Base-by-base conservation (phyloP, 176 grass and related monocot genomes). In the Oryza glumipatula region DNA sequence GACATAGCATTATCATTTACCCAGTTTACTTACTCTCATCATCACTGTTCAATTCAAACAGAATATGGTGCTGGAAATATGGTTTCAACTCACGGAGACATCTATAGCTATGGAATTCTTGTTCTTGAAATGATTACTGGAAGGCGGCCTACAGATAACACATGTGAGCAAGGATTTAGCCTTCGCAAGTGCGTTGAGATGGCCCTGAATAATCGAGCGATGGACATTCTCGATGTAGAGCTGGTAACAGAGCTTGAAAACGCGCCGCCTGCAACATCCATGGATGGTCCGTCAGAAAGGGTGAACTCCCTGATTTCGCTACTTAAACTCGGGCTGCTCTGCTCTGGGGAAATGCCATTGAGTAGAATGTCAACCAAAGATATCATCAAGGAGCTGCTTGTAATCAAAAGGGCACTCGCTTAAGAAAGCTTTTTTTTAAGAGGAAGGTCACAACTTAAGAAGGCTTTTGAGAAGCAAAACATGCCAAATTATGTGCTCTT, bases 81-180 rank as follows among this genome's bases (percentile, higher is more conserved):
- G 46, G 80, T 91, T 21, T 86, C 84, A 49, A 75, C 68, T 7
- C 74, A 75, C 12, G 84, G 74, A 33, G 88, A 79, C 52, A 79
- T 84, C 4, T 90, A 90, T 9, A 90, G 88, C 61, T 87, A 74
- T 4, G 84, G 88, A 11, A 47, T 87, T 54, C 67, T 90, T 26
- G 7, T 83, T 61, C 46, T 87, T 23, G 84, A 90, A 43, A 87
- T 76, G 84, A 2, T 80, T 35, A 90, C 78, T 0, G 80, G 80
- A 48, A 87, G 32, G 61, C 60, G 76, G 2, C 89, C 85, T 12
- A 91, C 85, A 0, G 80, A 81, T 32, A 23, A 52, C 9, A 43
- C 36, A 28, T 91, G 85, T 73, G 48, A 67, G 2, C 58, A 36
- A 21, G 44, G 26, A 36, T 30, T 47, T 15, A 80, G 80, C 68